Evolutionary conservation across 495 filamentous ascomycete genomes (phyloP).

Genomic region (Podospora pseudocomata): DNA sequence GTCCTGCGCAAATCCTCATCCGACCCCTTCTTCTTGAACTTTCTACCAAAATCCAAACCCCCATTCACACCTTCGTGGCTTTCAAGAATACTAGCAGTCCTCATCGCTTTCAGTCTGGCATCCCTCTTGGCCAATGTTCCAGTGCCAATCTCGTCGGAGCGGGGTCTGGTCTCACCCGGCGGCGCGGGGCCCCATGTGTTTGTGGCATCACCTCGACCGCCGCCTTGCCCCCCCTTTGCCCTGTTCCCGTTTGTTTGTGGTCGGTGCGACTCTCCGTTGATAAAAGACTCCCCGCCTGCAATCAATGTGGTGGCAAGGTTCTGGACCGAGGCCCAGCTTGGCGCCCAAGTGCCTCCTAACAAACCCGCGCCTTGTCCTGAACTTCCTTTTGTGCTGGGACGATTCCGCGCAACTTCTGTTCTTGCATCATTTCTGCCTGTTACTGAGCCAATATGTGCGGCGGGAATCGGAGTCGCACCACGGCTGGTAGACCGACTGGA

Average conservation of each 20-base stretch:
- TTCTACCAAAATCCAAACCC: constrained; percentile 44
- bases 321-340: constrained; percentile 46
- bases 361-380: constrained; percentile 35
- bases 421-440: constrained; percentile 36
- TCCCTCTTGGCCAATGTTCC: constrained; percentile 49
- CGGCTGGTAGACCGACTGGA: constrained; percentile 30
- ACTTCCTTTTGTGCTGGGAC: constrained; percentile 26
- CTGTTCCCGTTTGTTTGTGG: constrained; percentile 28
- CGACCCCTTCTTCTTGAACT: constrained; percentile 53
- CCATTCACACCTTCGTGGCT: constrained; percentile 48
- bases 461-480: constrained; percentile 39
- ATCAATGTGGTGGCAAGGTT: constrained; percentile 44
- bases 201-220: not conserved
- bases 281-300: constrained; percentile 26
- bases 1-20: constrained; percentile 40
- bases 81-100: constrained; percentile 49
- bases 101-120: constrained; percentile 44
- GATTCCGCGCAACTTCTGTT: constrained; percentile 27
- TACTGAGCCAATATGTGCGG: constrained; percentile 35
- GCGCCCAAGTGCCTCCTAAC: constrained; percentile 42
- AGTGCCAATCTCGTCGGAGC: constrained; percentile 43
- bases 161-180: constrained; percentile 33
- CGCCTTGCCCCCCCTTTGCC: constrained; percentile 17
- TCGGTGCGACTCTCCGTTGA: constrained; percentile 31
- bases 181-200: constrained; percentile 43